A percentile compares a stretch with the other conserved stretches of the same genome.
phyloP scores from a whole-genome alignment of 1,139 yeast genomes.

The Kodamaea arcana region DNA sequence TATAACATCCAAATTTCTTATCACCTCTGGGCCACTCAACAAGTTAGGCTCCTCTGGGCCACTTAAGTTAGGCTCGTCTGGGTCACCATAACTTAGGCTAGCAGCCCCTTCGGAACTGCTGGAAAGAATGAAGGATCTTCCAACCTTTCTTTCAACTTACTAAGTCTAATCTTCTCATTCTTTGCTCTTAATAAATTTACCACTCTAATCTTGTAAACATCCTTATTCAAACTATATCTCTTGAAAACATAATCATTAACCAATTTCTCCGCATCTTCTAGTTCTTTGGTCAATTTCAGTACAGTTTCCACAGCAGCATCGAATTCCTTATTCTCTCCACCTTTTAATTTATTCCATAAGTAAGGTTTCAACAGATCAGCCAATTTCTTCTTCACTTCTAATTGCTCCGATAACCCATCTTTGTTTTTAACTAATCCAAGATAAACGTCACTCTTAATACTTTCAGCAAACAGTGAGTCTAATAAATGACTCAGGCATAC shows the following conservation, averaged over 20 bases:
- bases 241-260: conserved; percentile 35
- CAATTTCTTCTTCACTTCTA: conserved; percentile 27
- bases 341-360: conserved; percentile 26
- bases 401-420: conserved; percentile 35
- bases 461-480: conserved; percentile 60
- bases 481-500: conserved; percentile 60
- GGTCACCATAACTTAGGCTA: too few relatives aligned
- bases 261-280: conserved; percentile 9
- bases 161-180: conserved; percentile 33
- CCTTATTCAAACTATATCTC: conserved; percentile 46
- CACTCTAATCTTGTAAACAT: conserved; percentile 51
- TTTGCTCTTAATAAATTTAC: conserved; percentile 38
- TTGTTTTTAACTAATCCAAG: conserved; percentile 37
- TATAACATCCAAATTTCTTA: too few relatives aligned
- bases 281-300: conserved; percentile 7
- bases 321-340: conserved; percentile 17
- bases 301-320: conserved; percentile 18
- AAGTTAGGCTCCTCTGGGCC: too few relatives aligned
- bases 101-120: conserved; percentile 45
- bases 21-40: too few relatives aligned
- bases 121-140: conserved; percentile 48
- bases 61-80: too few relatives aligned
- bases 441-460: conserved; percentile 47
- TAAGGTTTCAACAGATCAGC: conserved; percentile 31
- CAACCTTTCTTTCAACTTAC: conserved; percentile 26